A percentile compares a stretch with the other conserved stretches of the same genome.
Evolutionary conservation across 345 rosid species (phyloP).

Genomic region (Bruguiera sexangula): DNA sequence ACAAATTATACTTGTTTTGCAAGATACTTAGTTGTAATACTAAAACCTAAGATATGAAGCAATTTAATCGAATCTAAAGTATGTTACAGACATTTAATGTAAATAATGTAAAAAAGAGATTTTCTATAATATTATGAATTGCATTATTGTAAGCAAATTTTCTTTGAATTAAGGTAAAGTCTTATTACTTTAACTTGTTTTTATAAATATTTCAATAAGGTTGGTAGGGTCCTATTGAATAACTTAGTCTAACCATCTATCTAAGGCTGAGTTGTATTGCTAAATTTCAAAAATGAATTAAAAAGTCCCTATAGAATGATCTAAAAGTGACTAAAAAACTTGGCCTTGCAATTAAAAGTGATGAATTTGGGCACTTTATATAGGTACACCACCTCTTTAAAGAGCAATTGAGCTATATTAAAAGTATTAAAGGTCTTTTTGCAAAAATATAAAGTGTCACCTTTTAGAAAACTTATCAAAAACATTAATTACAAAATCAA

Average conservation of each 20-base stretch:
- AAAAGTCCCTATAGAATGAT: background rate
- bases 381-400: background rate
- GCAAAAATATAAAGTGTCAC: background rate
- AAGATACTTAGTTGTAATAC: background rate
- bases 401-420: background rate
- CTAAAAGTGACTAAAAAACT: background rate
- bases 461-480: background rate
- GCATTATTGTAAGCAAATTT: background rate
- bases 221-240: background rate
- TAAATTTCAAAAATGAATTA: background rate
- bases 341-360: accelerated
- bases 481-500: background rate
- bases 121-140: background rate
- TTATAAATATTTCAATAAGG: background rate
- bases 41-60: background rate
- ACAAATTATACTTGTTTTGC: background rate
- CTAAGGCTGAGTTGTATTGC: background rate
- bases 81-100: background rate
- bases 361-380: background rate
- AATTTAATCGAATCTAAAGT: background rate
- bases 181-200: too few relatives aligned
- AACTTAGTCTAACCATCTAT: background rate
- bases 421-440: background rate
- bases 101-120: background rate
- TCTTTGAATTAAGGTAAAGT: background rate